Percentiles rank a stretch among this genome's conserved stretches.
phyloP scores from a whole-genome alignment of 2,329 filamentous ascomycete genomes.

The Amauroascus verrucosus region DNA sequence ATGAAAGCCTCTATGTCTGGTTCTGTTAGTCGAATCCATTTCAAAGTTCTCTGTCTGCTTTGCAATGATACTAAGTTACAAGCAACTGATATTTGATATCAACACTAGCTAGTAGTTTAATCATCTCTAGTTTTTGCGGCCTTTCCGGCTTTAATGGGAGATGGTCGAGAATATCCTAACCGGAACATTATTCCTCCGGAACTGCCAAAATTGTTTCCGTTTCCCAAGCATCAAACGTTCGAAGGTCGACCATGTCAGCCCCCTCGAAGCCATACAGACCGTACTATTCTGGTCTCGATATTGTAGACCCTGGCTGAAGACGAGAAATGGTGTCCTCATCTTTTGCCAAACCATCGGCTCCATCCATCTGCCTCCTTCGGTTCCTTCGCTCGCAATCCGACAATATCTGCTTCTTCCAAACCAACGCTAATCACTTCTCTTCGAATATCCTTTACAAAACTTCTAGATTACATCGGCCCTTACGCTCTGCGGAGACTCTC shows the following conservation, averaged over 20 bases:
- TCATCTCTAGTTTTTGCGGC: no score
- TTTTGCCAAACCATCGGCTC: conserved; percentile 32
- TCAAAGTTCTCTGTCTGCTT: no score
- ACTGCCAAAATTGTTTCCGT: conserved; percentile 5
- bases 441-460: neutral
- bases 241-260: conserved; percentile 10
- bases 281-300: conserved; percentile 8
- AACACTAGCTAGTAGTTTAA: no score
- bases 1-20: no score
- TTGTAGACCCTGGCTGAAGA: conserved; percentile 13
- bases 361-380: conserved; percentile 52
- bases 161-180: neutral
- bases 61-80: no score
- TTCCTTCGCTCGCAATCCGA: conserved; percentile 65
- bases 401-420: conserved; percentile 40
- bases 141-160: no score
- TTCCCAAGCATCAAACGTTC: neutral
- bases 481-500: neutral
- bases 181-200: conserved; percentile 12
- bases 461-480: neutral
- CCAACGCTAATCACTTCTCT: neutral
- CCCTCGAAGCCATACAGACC: neutral
- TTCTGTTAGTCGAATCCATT: no score
- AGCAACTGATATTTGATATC: no score
- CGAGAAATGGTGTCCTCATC: conserved; percentile 32